phyloP scores from a whole-genome alignment of 106 monocot genomes.

The Agapanthus africanus region DNA sequence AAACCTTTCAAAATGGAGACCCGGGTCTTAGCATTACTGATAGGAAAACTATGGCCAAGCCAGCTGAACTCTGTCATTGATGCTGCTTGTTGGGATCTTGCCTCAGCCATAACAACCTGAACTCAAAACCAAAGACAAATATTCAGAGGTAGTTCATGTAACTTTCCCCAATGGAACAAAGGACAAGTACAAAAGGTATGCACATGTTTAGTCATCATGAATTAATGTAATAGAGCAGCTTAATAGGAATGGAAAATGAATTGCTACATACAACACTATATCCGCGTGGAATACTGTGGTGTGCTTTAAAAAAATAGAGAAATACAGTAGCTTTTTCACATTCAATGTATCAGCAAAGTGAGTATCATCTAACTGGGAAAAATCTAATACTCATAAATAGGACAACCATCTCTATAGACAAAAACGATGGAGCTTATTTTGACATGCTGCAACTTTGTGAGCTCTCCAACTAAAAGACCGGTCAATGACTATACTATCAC shows the following conservation, averaged over 20 bases:
- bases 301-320: not conserved
- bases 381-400: not conserved
- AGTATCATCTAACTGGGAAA: no score
- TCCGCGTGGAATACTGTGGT: not conserved
- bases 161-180: not conserved
- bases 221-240: not conserved
- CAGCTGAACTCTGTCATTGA: conserved; percentile 93
- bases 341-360: not conserved
- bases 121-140: conserved; percentile 9
- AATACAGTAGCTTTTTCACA: not conserved
- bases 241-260: not conserved
- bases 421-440: not conserved
- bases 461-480: not conserved
- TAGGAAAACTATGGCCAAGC: conserved; percentile 93
- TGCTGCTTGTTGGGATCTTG: conserved; percentile 84
- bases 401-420: not conserved
- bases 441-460: not conserved
- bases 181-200: not conserved
- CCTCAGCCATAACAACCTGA: conserved; percentile 94
- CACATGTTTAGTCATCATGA: not conserved
- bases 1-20: conserved; percentile 98
- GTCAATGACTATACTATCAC: not conserved
- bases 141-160: not conserved
- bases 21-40: conserved; percentile 90
- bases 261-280: not conserved